Evolutionary conservation across 768 basidiomycete genomes (phyloP), one percentile per base, ranked within the genome.

Genomic region (Exidia glandulosa): DNA sequence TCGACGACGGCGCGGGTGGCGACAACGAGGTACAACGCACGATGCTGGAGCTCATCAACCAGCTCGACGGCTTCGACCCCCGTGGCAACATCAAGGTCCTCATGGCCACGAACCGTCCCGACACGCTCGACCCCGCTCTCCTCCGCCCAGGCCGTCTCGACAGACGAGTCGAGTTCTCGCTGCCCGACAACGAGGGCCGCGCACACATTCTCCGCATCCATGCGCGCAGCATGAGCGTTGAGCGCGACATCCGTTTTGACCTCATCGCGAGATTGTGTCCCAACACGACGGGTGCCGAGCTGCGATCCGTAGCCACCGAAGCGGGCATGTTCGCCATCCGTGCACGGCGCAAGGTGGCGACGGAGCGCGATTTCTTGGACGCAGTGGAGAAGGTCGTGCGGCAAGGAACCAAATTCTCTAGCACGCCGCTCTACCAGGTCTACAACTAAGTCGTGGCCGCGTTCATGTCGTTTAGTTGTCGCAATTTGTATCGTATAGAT

Each of bases 311-410:
- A 7, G 94, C 94, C 16, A 99, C 95, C 9, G 95, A 99, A 88
- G 96, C 96, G 55, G 96, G 96, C n/a, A 98, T 99, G 96, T 99
- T 95, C 74, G 95, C 96, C 2, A 99, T 99, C 69, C 88, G 96
- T 61, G 90, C 92, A 50, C 80, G 96, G 66, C 80, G 96, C 73
- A 98, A 98, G 73, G 93, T 98, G 1, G 94, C 94, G 1, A 93
- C 93, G 4, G 96, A 99, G 70, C 87, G 92, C 59, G 96, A 99
- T 73, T 99, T 97, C 76, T 76, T 99, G 70, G 94, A 96, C 64
- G 89, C 94, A 12, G 95, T 99, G 2, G 96, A 99, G 78, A 98
- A 98, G 76, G 96, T 99, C 60, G 93, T 97, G 41, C 81, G 92
- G 67, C 94, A 97, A 75, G 94, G 94, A 30, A 93, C 90, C 67